Percentiles rank a stretch among this genome's conserved stretches.
Evolutionary conservation across 2,329 filamentous ascomycete species (phyloP).

Genomic region (Fusarium phyllophilum): DNA sequence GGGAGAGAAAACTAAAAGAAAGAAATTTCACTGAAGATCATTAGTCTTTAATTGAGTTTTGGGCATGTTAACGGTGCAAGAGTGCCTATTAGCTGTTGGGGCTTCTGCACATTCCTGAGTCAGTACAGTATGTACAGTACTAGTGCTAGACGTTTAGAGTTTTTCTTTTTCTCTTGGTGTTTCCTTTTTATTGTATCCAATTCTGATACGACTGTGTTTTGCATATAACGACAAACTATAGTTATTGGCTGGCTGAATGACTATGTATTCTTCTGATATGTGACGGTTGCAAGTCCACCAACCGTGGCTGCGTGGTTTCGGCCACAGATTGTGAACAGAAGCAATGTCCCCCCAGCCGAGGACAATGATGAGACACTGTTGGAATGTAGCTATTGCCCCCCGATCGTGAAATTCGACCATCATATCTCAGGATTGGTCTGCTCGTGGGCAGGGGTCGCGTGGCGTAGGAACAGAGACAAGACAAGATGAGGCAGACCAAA

Average conservation of each 20-base stretch:
- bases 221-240: neutral
- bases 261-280: slow-evolving; percentile 16
- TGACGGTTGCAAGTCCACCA: slow-evolving; percentile 15
- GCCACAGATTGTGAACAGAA: neutral
- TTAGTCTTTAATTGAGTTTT: slow-evolving; percentile 10
- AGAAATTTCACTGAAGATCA: neutral
- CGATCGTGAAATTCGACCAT: neutral
- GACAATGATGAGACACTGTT: slow-evolving; percentile 21
- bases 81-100: neutral
- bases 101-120: slow-evolving; percentile 32
- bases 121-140: neutral
- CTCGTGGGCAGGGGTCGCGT: slow-evolving; percentile 26
- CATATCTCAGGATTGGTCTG: slow-evolving; percentile 12
- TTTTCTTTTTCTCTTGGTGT: neutral
- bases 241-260: neutral
- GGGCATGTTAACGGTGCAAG: neutral
- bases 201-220: neutral
- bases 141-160: slow-evolving; percentile 3
- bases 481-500: slow-evolving; percentile 22
- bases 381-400: slow-evolving; percentile 23
- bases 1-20: neutral
- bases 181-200: neutral
- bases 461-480: slow-evolving; percentile 31
- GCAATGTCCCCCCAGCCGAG: neutral
- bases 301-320: slow-evolving; percentile 11